Base-by-base conservation (phyloP, 768 basidiomycete species). In the Pleurotus eryngii region DNA sequence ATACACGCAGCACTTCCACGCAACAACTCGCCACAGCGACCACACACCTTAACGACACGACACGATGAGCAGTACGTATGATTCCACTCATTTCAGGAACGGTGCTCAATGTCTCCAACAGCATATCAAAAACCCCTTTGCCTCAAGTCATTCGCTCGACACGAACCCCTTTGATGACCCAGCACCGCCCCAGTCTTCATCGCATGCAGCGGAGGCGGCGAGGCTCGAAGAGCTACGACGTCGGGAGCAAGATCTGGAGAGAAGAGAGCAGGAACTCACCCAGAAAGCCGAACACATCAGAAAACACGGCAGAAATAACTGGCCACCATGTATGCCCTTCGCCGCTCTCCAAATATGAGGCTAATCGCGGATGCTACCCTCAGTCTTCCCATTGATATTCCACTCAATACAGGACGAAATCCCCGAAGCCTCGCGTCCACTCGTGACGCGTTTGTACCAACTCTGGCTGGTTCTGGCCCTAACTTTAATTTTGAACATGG, bases 391-490 rank as follows among this genome's bases (percentile, higher is more conserved):
- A 48, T 76, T 99, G 64, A 87, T 99, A 68, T 97, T 86, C 76
- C 97, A 99, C 73, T 89, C 92, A 57, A 96, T 98, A 67, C 68
- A 79, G 65, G 90, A 90, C 58, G 94, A 95, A 72, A 95, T 98
- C 56, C 94, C 93, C 12, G 85, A 91, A 60, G 81, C 81, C 0
- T 90, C 89, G 57, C 85, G 84, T 60, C 78, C 84, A 3, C 82
- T 94, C 60, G 88, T 98, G 63, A 89, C 87, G 48, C 85, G 92
- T 38, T 74, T 99, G 59, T 98, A 91, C 69, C 87, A 92, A 67
- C 81, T 98, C 64, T 99, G 97, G 97, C 86, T 98, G 45, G 85
- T 94, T 60, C 88, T 99, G 20, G 65, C 86, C 20, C 81, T 73
- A 39, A 95, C 94, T 5, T 77, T 98, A 51, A 70, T 95, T 67